Conservation (phyloP, 2,329 filamentous ascomycete species). For the Lecanosticta acicola region DNA sequence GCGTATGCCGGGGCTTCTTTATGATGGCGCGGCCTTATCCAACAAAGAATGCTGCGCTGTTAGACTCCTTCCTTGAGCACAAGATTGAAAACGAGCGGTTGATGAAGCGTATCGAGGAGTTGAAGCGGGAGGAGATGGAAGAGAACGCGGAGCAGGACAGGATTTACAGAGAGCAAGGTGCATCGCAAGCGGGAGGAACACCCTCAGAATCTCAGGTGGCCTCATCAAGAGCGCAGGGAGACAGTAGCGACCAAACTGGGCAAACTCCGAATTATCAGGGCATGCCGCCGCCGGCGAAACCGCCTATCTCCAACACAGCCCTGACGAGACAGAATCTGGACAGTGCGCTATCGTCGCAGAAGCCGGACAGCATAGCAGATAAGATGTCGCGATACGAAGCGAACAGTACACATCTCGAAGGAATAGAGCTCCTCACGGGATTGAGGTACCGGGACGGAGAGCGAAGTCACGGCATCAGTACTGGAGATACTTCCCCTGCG, state of each 20-base stretch:
- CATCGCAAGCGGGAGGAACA: slow-evolving; percentile 23
- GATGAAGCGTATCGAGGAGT: slow-evolving; percentile 73
- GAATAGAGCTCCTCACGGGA: slow-evolving; percentile 89
- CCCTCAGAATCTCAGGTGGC: slow-evolving; percentile 22
- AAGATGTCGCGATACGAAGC: slow-evolving; percentile 81
- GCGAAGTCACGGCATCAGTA: slow-evolving; percentile 79
- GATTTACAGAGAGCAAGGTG: slow-evolving; percentile 40
- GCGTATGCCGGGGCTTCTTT: slow-evolving; percentile 83
- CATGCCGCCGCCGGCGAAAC: slow-evolving; percentile 64
- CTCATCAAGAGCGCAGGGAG: slow-evolving; percentile 11
- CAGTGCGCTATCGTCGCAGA: slow-evolving; percentile 59
- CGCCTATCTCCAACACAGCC: slow-evolving; percentile 56
- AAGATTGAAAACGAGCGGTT: slow-evolving; percentile 94
- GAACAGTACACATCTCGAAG: slow-evolving; percentile 66
- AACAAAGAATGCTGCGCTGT: slow-evolving; percentile 73
- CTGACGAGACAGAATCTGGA: slow-evolving; percentile 77
- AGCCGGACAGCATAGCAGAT: slow-evolving; percentile 71
- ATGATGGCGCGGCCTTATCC: slow-evolving; percentile 89
- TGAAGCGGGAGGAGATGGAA: slow-evolving; percentile 78
- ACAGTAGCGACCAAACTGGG: neutral
- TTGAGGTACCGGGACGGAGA: slow-evolving; percentile 84
- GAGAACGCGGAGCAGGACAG: slow-evolving; percentile 63
- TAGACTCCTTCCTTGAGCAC: slow-evolving; percentile 92
- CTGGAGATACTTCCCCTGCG: slow-evolving; percentile 72
- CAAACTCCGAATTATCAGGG: slow-evolving; percentile 40